phyloP scores from a whole-genome alignment of 1,284 basidiomycete genomes.

The Papiliotrema flavescens region DNA sequence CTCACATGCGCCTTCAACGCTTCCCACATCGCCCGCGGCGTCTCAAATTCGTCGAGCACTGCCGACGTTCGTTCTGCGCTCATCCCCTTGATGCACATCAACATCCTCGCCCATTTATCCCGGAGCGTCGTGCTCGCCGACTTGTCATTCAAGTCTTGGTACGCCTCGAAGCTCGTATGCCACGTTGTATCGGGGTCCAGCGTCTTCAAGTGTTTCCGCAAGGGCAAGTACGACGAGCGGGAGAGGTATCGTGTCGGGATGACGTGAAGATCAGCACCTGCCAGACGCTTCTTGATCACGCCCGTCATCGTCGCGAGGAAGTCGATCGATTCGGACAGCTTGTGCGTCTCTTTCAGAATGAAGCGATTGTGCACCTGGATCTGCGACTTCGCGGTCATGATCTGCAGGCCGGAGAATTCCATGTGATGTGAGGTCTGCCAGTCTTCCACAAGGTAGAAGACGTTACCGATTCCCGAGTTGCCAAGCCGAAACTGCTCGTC shows the following conservation, averaged over 20 bases:
- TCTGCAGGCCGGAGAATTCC: conserved; percentile 36
- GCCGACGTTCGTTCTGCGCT: conserved; percentile 53
- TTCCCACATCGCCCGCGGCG: conserved; percentile 49
- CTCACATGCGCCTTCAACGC: conserved; percentile 29
- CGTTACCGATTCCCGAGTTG: conserved; percentile 52
- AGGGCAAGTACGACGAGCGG: conserved; percentile 30
- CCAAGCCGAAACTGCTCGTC: conserved; percentile 51
- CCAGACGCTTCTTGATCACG: conserved; percentile 48
- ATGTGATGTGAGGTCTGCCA: conserved; percentile 48
- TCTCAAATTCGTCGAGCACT: conserved; percentile 52
- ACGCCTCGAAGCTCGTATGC: conserved; percentile 52
- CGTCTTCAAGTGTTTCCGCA: conserved; percentile 44
- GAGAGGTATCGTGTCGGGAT: conserved; percentile 50
- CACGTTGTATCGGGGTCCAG: conserved; percentile 37
- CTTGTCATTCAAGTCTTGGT: conserved; percentile 54
- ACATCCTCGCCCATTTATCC: conserved; percentile 55
- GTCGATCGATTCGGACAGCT: conserved; percentile 53
- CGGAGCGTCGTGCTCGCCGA: conserved; percentile 49
- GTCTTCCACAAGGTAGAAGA: conserved; percentile 58
- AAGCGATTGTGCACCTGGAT: conserved; percentile 57
- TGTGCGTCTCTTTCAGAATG: conserved; percentile 55
- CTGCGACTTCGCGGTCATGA: conserved; percentile 52
- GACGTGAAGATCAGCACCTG: conserved; percentile 44
- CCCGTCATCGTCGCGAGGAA: conserved; percentile 53
- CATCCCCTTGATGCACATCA: conserved; percentile 54